phyloP scores from a whole-genome alignment of 2,329 filamentous ascomycete species.

The Aspergillus phoenicis region DNA sequence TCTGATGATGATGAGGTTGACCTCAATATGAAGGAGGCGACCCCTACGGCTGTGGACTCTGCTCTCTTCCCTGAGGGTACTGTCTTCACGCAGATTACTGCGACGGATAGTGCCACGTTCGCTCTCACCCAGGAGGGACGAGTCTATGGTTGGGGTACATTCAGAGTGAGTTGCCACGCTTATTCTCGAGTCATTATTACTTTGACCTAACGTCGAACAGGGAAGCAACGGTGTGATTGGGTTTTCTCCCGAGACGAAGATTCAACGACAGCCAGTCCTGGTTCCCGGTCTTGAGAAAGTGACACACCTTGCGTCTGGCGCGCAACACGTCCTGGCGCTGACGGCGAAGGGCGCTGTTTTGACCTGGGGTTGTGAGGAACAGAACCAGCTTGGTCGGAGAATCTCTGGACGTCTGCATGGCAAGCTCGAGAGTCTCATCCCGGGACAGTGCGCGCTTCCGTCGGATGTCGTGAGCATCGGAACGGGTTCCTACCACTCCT shows the following conservation, averaged over 20 bases:
- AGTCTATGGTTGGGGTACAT: slow-evolving; percentile 84
- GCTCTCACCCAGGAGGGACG: slow-evolving; percentile 72
- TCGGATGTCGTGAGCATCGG: slow-evolving; percentile 50
- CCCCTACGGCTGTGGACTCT: slow-evolving; percentile 61
- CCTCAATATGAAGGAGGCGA: slow-evolving; percentile 72
- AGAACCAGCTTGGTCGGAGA: slow-evolving; percentile 67
- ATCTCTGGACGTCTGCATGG: slow-evolving; percentile 57
- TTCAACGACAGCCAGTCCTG: slow-evolving; percentile 45
- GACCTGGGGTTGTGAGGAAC: slow-evolving; percentile 73
- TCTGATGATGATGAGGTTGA: slow-evolving; percentile 57
- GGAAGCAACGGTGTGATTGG: slow-evolving; percentile 62
- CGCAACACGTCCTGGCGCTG: slow-evolving; percentile 71
- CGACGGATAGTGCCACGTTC: slow-evolving; percentile 75
- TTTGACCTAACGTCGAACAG: not conserved
- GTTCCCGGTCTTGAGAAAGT: slow-evolving; percentile 65
- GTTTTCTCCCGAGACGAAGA: slow-evolving; percentile 49
- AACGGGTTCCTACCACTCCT: slow-evolving; percentile 46
- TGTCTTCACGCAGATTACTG: slow-evolving; percentile 67
- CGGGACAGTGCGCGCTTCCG: slow-evolving; percentile 54
- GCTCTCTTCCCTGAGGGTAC: slow-evolving; percentile 62
- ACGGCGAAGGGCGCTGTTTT: slow-evolving; percentile 66
- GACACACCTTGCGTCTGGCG: slow-evolving; percentile 64
- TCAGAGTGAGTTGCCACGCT: slow-evolving; percentile 58
- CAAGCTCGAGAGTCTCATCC: slow-evolving; percentile 52
- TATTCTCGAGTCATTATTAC: not conserved